Evolutionary conservation across 1,284 basidiomycete genomes (phyloP).

Genomic region (Rhodotorula sp.): DNA sequence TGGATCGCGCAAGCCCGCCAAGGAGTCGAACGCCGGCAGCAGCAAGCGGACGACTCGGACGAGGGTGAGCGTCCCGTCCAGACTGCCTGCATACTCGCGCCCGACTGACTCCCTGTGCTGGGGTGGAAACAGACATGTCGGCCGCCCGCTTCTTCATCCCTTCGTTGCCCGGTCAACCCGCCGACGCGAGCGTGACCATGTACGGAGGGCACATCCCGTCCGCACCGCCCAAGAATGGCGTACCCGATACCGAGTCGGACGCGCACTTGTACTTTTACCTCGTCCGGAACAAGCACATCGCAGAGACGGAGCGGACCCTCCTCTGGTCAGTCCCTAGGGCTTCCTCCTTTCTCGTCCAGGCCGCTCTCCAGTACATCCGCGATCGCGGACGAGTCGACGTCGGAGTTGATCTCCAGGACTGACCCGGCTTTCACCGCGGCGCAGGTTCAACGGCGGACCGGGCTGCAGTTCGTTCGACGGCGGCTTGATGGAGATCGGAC

Average conservation of each 20-base stretch:
- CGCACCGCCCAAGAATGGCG: constrained; percentile 32
- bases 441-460: constrained; percentile 67
- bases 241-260: constrained; percentile 50
- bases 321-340: constrained; percentile 69
- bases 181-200: constrained; percentile 42
- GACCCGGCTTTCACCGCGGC: no score
- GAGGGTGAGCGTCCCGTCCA: not conserved
- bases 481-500: constrained; percentile 92
- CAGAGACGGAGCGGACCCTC: constrained; percentile 82
- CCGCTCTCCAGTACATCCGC: no score
- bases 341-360: no score
- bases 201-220: constrained; percentile 47
- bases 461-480: constrained; percentile 98
- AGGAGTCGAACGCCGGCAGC: not conserved
- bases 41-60: constrained; percentile 13
- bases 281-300: constrained; percentile 78
- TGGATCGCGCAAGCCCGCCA: not conserved
- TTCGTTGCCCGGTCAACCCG: constrained; percentile 42
- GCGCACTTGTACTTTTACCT: constrained; percentile 88
- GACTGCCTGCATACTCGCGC: not conserved
- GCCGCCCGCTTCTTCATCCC: constrained; percentile 45
- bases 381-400: no score
- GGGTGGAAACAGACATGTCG: constrained; percentile 22
- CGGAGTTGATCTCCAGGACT: no score
- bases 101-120: not conserved